A percentile compares a stretch with the other conserved stretches of the same genome.
These are phyloP conservation scores for Fusarium papillatum DNA, from an alignment of 2,329 filamentous ascomycete species.

Conservation along the genomic window DNA sequence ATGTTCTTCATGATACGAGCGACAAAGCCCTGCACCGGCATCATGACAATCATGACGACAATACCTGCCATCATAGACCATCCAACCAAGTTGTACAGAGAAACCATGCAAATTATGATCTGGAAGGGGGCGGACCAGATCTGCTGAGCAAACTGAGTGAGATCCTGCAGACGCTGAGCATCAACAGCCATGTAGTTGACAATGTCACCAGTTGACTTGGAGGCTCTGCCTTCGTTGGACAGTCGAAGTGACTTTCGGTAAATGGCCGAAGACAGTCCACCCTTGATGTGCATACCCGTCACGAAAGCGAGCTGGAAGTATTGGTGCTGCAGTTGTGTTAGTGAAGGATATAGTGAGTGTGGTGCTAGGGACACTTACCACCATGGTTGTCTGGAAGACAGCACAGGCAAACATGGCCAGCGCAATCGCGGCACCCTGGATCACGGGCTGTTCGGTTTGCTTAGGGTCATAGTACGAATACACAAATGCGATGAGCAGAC, in stretches of 20 bases:
- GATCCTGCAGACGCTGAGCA: slow-evolving; percentile 92
- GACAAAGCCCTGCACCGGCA: slow-evolving; percentile 94
- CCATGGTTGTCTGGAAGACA: slow-evolving; percentile 86
- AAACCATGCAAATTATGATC: slow-evolving; percentile 95
- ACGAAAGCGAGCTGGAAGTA: slow-evolving; percentile 98
- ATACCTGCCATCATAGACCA: slow-evolving; percentile 97
- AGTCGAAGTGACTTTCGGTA: slow-evolving; percentile 92
- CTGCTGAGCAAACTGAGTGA: slow-evolving; percentile 96
- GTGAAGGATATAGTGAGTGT: background rate
- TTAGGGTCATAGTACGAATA: slow-evolving; percentile 75
- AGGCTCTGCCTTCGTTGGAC: slow-evolving; percentile 91
- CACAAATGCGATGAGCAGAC: slow-evolving; percentile 87
- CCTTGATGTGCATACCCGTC: slow-evolving; percentile 97
- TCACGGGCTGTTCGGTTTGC: slow-evolving; percentile 78
- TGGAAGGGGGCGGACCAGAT: slow-evolving; percentile 98
- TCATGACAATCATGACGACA: slow-evolving; percentile 96
- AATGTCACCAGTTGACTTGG: slow-evolving; percentile 96
- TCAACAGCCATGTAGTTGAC: slow-evolving; percentile 99
- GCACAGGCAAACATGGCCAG: slow-evolving; percentile 93
- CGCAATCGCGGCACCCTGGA: slow-evolving; percentile 89
- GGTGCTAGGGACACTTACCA: slow-evolving; percentile 52
- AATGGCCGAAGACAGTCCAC: slow-evolving; percentile 89
- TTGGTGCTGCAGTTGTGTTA: slow-evolving; percentile 71
- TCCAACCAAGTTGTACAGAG: slow-evolving; percentile 94
- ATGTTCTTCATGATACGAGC: slow-evolving; percentile 93